Conservation (phyloP, 2,329 filamentous ascomycete genomes). For the Colletotrichum sp. region DNA sequence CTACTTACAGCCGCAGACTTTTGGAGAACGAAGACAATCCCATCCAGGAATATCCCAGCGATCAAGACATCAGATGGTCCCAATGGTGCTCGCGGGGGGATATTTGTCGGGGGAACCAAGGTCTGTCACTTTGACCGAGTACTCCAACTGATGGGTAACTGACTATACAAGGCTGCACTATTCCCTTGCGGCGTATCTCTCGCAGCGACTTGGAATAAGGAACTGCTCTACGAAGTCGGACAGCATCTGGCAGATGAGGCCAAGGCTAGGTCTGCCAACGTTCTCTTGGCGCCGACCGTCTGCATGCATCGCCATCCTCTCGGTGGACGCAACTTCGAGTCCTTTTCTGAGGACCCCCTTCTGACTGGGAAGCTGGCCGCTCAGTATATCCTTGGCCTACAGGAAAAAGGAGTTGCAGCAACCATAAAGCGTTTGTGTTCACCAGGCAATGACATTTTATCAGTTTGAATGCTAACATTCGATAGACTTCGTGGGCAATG, state of each 20-base stretch:
- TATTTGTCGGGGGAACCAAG: conserved; percentile 72
- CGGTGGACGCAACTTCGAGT: conserved; percentile 87
- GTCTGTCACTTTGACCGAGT: conserved; percentile 33
- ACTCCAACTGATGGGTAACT: background rate
- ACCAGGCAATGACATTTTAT: background rate
- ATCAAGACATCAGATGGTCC: conserved; percentile 74
- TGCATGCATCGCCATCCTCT: conserved; percentile 84
- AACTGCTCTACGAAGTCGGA: conserved; percentile 72
- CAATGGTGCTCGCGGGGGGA: conserved; percentile 58
- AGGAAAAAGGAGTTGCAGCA: conserved; percentile 75
- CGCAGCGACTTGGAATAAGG: conserved; percentile 79
- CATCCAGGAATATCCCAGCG: conserved; percentile 66
- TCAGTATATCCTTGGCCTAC: conserved; percentile 74
- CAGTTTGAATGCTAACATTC: conserved; percentile 7
- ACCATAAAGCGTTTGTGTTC: conserved; percentile 73
- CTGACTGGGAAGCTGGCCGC: conserved; percentile 77
- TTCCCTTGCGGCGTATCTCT: conserved; percentile 82
- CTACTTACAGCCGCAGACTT: conserved; percentile 69
- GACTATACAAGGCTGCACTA: conserved; percentile 64
- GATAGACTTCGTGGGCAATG: conserved; percentile 71
- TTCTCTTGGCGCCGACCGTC: conserved; percentile 78
- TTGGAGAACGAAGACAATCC: conserved; percentile 71
- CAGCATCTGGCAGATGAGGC: conserved; percentile 74
- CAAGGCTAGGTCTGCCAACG: conserved; percentile 74
- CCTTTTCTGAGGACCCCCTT: conserved; percentile 82